A percentile compares a stretch with the other conserved stretches of the same genome.
These are phyloP conservation scores for Bryoglossum gracile DNA, from an alignment of 495 filamentous ascomycete genomes.

Conservation along the genomic window DNA sequence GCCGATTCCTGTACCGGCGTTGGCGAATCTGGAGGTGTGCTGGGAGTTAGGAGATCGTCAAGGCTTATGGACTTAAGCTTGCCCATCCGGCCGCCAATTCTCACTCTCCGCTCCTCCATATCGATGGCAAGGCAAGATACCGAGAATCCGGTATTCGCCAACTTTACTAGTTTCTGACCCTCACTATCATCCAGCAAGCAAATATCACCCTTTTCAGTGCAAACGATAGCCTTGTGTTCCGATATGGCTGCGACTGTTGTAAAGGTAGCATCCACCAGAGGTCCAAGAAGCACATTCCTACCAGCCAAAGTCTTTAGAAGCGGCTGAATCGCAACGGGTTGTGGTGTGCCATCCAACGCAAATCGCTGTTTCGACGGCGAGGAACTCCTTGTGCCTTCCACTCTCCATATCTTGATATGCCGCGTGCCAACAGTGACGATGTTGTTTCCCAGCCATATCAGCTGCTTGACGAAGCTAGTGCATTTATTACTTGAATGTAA, in stretches of 20 bases:
- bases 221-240: constrained; percentile 59
- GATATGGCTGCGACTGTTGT: constrained; percentile 69
- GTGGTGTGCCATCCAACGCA: constrained; percentile 32
- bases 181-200: constrained; percentile 75
- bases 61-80: constrained; percentile 34
- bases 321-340: constrained; percentile 17
- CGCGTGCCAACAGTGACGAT: constrained; percentile 76
- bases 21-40: constrained; percentile 21
- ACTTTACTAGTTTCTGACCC: constrained; percentile 56
- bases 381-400: constrained; percentile 50
- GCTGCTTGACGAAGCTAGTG: constrained; percentile 70
- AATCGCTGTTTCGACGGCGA: constrained; percentile 43
- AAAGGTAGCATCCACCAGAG: constrained; percentile 76
- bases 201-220: constrained; percentile 64
- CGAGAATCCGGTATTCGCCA: constrained; percentile 54
- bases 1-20: constrained; percentile 3
- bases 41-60: constrained; percentile 25
- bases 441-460: constrained; percentile 64
- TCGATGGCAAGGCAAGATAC: constrained; percentile 58
- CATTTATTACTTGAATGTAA: constrained; percentile 93
- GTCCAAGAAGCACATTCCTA: constrained; percentile 66
- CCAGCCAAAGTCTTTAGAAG: constrained; percentile 44
- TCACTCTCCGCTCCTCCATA: constrained; percentile 39
- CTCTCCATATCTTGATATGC: constrained; percentile 89
- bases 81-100: constrained; percentile 48